phyloP scores from a whole-genome alignment of 176 grass and related monocot genomes.

The Ensete ventricosum region DNA sequence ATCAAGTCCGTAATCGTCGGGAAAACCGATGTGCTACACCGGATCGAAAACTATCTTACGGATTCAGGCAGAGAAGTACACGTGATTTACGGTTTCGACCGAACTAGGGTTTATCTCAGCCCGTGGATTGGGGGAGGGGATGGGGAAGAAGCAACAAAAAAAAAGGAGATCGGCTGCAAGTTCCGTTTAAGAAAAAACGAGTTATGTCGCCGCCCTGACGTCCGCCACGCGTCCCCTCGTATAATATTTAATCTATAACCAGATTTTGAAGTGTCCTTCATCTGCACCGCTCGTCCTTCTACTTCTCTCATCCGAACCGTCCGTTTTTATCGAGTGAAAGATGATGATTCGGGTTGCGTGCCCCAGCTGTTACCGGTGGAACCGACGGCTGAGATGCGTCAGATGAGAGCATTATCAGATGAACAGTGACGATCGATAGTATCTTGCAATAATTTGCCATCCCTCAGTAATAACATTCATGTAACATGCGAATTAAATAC shows the following conservation, averaged over 20 bases:
- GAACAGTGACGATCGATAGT: no score
- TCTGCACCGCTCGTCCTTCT: not conserved
- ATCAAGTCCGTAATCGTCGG: not conserved
- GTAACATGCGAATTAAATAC: not conserved
- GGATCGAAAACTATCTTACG: not conserved
- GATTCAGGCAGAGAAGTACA: not conserved
- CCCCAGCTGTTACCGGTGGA: no score
- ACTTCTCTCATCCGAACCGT: not conserved
- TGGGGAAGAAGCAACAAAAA: not conserved
- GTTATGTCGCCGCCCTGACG: no score
- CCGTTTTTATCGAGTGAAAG: not conserved
- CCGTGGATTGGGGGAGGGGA: not conserved
- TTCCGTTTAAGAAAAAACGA: not conserved
- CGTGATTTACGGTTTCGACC: not conserved
- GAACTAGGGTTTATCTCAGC: slow-evolving; percentile 3
- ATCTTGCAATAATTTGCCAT: not conserved
- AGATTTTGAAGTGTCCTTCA: not conserved
- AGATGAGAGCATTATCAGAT: no score
- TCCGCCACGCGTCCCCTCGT: not conserved
- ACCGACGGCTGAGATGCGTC: no score
- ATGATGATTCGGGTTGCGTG: no score
- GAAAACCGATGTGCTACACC: not conserved
- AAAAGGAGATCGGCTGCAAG: slow-evolving; percentile 1
- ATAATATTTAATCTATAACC: not conserved
- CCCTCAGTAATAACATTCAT: not conserved